Base-by-base conservation (phyloP, 169 alveolate genomes). In the Plasmodium reichenowi region DNA sequence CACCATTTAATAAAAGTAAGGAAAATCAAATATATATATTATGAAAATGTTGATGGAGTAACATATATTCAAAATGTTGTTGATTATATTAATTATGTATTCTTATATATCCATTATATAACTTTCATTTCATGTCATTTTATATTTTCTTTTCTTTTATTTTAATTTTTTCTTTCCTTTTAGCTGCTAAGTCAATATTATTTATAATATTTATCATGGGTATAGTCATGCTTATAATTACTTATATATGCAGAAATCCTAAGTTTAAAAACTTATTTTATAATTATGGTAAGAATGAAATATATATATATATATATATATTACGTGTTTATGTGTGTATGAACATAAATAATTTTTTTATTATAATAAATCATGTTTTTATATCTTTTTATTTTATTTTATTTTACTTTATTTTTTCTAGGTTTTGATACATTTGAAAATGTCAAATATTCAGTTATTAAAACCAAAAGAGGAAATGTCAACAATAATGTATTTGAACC, bases 1-100 rank as follows among this genome's bases (percentile, higher is more conserved):
- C 97, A 4, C 98, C 98, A 7, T 94, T 94, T 38, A 89, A 95
- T 43, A 91, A 87, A 60, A 95, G 96, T 71, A 88, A 70, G 13
- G 9, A 38, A 38, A 13, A n/a, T 12, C 2, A 56, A 12, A 56
- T 56, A 56, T 52, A 12, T 52, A 52, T 52, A 52, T 38, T 38
- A 38, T 38, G 10, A 38, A 38, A 38, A 5, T 5, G 6, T 38
- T 38, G 1, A 38, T 38, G 47, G 1, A 38, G 9, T 38, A 38
- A 38, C 47, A 38, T 38, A 38, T 38, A 38, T 38, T 32, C 1
- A 7, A 38, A 38, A 38, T 6, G 0, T 38, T 38, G 9, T 5
- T 38, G 9, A 38, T 38, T 5, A 38, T 6, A 38, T 38, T 38
- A 38, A 38, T 38, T 38, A 7, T 38, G 2, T 38, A 38, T 38